These are phyloP conservation scores for Colletotrichum lindemuthianum DNA, from an alignment of 2,329 filamentous ascomycete genomes.

Conservation along the genomic window DNA sequence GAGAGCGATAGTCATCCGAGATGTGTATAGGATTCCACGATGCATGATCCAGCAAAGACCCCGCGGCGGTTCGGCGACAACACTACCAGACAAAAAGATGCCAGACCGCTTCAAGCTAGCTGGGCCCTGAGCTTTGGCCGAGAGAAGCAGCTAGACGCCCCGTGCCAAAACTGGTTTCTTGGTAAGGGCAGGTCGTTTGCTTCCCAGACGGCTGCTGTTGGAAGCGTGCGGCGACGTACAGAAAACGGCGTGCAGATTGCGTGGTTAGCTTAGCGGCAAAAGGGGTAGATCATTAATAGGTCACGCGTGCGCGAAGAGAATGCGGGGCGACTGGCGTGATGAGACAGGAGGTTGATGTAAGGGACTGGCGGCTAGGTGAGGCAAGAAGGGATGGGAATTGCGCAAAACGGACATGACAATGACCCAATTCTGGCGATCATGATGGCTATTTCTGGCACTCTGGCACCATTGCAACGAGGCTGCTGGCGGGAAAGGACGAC, in stretches of 20 bases:
- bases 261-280: constrained; percentile 20
- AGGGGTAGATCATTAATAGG: background rate
- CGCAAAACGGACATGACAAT: constrained; percentile 15
- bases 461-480: background rate
- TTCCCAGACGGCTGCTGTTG: constrained; percentile 1
- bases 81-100: background rate
- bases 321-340: background rate
- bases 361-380: constrained; percentile 14
- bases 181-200: background rate
- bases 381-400: constrained; percentile 23
- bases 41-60: background rate
- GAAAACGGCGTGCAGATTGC: constrained; percentile 18
- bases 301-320: constrained; percentile 15
- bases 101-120: constrained; percentile 17
- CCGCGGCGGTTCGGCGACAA: background rate
- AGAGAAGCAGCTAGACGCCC: background rate
- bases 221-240: constrained; percentile 8
- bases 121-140: constrained; percentile 7
- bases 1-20: constrained; percentile 4
- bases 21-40: constrained; percentile 23
- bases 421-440: constrained; percentile 28
- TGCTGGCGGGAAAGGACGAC: background rate
- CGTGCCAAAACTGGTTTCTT: too few species aligned
- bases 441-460: constrained; percentile 3
- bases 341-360: constrained; percentile 16